Base-by-base conservation (phyloP, 345 rosid genomes). In the Camelina neglecta region DNA sequence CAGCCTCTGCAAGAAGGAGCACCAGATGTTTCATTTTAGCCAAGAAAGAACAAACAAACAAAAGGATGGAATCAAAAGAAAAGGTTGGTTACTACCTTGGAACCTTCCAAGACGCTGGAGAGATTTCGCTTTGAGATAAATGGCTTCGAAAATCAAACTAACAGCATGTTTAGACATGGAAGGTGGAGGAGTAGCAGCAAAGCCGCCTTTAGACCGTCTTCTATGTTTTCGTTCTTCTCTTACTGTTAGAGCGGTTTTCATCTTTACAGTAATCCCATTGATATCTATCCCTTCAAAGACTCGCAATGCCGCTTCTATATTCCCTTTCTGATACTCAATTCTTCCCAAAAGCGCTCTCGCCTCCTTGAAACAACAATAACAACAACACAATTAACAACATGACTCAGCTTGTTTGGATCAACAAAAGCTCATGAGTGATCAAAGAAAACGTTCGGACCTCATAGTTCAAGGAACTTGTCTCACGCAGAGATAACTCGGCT, bases 281-380 rank as follows among this genome's bases (percentile, higher is more conserved):
- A 88, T 80, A 80, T 92, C 93, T 76, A 92, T 92, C 53, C 97
- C 97, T 81, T 90, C 97, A 83, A 87, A 92, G 11, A 92, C 97
- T 77, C 86, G 86, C 63, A 92, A 81, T 45, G 96, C 96, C 45
- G 88, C 93, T 74, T 92, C 92, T 69, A 86, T 69, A 58, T 88
- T 92, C 58, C 97, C 93, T 63, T 88, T 90, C 72, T 92, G 96
- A 85, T 86, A 92, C 77, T 92, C 97, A 3, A 87, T 88, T 77
- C 93, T 90, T 73, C 97, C 97, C 73, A 90, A 73, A 78, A 90
- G 80, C 29, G 97, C 96, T 70, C 97, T 88, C 24, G 93, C 97
- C 81, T 92, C 96, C 97, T 92, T 76, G 35, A 61, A 69, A 35
- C 35, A 70, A 36, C 49, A 73, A 51, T 45, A 63, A 47, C 41